These are phyloP conservation scores for Micractinium conductrix DNA, from an alignment of 139 green algal genomes.

Conservation along the genomic window DNA sequence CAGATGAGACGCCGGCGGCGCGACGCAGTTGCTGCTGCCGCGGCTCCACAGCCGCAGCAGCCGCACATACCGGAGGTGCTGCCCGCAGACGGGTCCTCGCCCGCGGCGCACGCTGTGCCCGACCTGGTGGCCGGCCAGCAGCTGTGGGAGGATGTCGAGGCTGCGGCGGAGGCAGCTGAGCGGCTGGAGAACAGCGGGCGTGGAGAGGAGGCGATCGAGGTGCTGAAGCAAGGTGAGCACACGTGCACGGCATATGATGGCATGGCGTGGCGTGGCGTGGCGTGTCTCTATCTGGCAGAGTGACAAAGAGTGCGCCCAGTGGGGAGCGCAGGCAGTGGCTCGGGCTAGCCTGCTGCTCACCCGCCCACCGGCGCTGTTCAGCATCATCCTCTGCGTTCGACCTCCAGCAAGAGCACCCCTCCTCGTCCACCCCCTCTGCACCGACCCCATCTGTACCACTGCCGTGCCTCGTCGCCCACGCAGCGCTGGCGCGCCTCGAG, in stretches of 20 bases:
- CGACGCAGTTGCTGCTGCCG: background rate
- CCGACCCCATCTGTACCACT: background rate
- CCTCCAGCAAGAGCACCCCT: background rate
- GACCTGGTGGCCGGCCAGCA: background rate
- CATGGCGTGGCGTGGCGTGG: background rate
- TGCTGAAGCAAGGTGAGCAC: background rate
- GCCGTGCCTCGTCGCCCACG: background rate
- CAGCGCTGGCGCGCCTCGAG: slow-evolving; percentile 5
- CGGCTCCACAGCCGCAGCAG: background rate
- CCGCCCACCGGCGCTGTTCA: background rate
- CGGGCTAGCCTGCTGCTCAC: background rate
- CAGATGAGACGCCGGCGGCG: background rate
- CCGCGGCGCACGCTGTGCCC: too few species aligned
- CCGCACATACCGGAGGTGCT: background rate
- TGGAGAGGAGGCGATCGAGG: background rate
- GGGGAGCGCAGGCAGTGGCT: background rate
- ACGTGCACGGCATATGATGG: background rate
- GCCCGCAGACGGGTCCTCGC: too few species aligned
- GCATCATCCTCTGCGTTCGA: background rate
- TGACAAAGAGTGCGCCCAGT: background rate
- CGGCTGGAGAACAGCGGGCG: background rate
- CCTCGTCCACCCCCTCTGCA: background rate
- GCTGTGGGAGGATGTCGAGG: slow-evolving; percentile 14
- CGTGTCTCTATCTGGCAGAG: too few species aligned
- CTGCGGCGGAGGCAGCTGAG: background rate